Evolutionary conservation across 106 monocot species (phyloP).

Genomic region (Amphibolis antarctica): DNA sequence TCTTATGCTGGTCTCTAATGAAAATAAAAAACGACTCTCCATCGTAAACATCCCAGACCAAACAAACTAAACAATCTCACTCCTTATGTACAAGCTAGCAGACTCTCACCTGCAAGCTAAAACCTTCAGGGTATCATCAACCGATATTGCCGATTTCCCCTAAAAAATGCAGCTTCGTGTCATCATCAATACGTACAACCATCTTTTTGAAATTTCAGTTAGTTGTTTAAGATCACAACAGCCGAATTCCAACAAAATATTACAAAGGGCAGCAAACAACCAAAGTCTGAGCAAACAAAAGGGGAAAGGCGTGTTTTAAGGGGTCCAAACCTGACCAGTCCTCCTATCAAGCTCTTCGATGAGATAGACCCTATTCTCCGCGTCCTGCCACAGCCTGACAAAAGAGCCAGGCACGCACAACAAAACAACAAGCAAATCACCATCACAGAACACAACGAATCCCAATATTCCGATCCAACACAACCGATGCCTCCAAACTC

Average conservation of each 20-base stretch:
- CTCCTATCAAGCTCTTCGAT: slow-evolving; percentile 18
- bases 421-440: neutral
- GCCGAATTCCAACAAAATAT: neutral
- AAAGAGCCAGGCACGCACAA: neutral
- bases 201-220: neutral
- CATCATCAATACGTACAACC: neutral
- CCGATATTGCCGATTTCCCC: slow-evolving; percentile 16
- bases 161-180: slow-evolving; percentile 2
- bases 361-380: slow-evolving; percentile 28
- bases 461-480: neutral
- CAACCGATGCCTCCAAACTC: neutral
- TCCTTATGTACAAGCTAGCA: neutral
- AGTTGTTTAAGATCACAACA: neutral
- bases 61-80: neutral
- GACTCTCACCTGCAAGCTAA: slow-evolving; percentile 25
- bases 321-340: slow-evolving; percentile 17
- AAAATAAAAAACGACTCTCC: neutral
- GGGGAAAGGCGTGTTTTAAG: too few species aligned
- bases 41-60: neutral
- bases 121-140: slow-evolving; percentile 23
- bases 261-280: neutral
- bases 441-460: neutral
- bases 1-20: slow-evolving; percentile 22
- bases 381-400: slow-evolving; percentile 24
- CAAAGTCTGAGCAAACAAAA: neutral